A percentile compares a stretch with the other conserved stretches of the same genome.
phyloP scores from a whole-genome alignment of 805 yeast species.

The Pichia rugopelliculosa region DNA sequence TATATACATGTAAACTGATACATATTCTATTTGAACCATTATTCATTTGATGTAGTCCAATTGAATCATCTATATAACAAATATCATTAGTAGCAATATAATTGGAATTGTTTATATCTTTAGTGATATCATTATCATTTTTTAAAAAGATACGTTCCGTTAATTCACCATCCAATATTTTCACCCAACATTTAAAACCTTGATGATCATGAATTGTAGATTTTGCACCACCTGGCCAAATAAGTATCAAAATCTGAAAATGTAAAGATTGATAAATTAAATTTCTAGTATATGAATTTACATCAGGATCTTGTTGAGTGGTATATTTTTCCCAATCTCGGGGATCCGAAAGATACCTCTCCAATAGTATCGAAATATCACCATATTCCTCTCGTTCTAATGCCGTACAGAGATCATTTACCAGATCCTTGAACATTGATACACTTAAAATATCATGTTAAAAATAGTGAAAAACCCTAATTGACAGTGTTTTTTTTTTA shows the following conservation, averaged over 20 bases:
- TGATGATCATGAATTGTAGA: constrained; percentile 72
- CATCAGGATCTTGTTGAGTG: neutral
- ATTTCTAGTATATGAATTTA: constrained; percentile 39
- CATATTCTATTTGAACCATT: constrained; percentile 42
- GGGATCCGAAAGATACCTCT: too few species aligned
- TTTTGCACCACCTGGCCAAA: constrained; percentile 58
- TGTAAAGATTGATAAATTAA: neutral
- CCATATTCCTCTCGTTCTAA: too few species aligned
- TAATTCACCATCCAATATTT: constrained; percentile 52
- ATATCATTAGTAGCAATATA: constrained; percentile 33
- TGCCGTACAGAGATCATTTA: too few species aligned
- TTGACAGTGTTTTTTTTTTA: neutral
- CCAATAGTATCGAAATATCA: too few species aligned
- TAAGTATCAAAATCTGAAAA: constrained; percentile 60
- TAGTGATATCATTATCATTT: constrained; percentile 12
- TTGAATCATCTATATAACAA: constrained; percentile 56
- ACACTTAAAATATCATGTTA: too few species aligned
- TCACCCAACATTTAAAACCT: constrained; percentile 69
- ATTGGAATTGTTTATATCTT: constrained; percentile 11
- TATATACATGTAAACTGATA: constrained; percentile 62
- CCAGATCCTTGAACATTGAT: too few species aligned
- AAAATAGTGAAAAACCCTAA: neutral
- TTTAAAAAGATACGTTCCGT: constrained; percentile 45
- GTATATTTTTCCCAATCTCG: too few species aligned
- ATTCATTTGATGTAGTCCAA: constrained; percentile 59